phyloP scores from a whole-genome alignment of 1,284 basidiomycete genomes.

The Serendipita sp. region DNA sequence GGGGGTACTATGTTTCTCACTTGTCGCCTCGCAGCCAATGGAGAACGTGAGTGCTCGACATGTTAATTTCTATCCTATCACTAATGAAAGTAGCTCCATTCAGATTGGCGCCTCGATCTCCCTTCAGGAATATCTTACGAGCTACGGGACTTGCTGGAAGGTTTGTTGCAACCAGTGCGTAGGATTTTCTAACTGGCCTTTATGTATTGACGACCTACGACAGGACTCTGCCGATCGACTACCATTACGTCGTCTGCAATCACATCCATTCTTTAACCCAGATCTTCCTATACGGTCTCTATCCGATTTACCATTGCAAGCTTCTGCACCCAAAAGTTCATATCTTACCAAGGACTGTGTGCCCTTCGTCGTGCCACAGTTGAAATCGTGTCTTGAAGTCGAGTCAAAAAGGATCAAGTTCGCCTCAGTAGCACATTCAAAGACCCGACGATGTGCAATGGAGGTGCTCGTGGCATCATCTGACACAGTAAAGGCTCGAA shows the following conservation, averaged over 20 bases:
- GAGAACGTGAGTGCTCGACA: neutral
- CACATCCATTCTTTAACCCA: neutral
- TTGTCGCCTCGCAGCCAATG: neutral
- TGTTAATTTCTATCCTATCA: neutral
- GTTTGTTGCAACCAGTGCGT: neutral
- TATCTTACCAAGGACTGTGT: too few species aligned
- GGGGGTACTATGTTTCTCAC: neutral
- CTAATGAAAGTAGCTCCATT: neutral
- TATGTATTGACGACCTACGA: neutral
- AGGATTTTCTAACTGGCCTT: neutral
- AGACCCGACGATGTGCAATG: too few species aligned
- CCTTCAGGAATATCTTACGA: neutral
- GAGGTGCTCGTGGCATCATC: too few species aligned
- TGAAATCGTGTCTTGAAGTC: too few species aligned
- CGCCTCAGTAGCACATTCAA: too few species aligned
- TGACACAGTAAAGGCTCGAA: too few species aligned
- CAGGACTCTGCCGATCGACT: neutral
- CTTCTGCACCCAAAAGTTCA: too few species aligned
- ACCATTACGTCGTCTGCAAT: neutral
- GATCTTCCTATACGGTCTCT: neutral
- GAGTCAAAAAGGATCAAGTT: too few species aligned
- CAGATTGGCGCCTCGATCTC: neutral
- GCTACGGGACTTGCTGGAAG: neutral
- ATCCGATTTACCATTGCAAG: neutral
- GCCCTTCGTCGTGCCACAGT: too few species aligned